Percentiles rank a stretch among this genome's conserved stretches.
phyloP scores from a whole-genome alignment of 1,284 basidiomycete species.

The Sporisorium scitamineum region DNA sequence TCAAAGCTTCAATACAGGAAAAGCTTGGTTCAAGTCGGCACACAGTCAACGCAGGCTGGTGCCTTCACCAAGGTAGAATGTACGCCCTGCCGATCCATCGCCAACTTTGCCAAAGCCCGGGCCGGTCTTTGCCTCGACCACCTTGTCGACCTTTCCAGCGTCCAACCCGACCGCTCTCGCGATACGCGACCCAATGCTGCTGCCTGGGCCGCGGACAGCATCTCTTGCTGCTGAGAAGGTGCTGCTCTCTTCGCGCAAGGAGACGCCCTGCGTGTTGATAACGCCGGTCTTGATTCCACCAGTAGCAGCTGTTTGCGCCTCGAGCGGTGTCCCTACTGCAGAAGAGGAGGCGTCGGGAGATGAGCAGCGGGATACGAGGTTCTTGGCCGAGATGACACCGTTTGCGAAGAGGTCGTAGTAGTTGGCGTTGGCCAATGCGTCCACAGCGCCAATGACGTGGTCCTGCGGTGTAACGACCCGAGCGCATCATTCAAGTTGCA shows the following conservation, averaged over 20 bases:
- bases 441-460: constrained; percentile 37
- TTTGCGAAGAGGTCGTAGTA: constrained; percentile 52
- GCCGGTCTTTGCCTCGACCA: constrained; percentile 38
- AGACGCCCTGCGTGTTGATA: constrained; percentile 48
- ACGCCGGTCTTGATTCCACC: constrained; percentile 45
- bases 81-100: constrained; percentile 34
- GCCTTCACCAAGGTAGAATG: constrained; percentile 49
- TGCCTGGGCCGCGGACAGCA: constrained; percentile 24
- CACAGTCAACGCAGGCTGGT: constrained; percentile 41
- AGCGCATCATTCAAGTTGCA: too few relatives aligned
- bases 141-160: constrained; percentile 36
- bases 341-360: constrained; percentile 9
- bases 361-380: constrained; percentile 19
- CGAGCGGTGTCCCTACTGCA: constrained; percentile 22
- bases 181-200: constrained; percentile 40
- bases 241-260: constrained; percentile 28
- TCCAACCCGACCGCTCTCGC: constrained; percentile 33
- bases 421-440: constrained; percentile 39
- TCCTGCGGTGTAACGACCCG: constrained; percentile 8
- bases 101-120: constrained; percentile 39
- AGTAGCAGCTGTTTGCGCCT: constrained; percentile 30
- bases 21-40: not conserved
- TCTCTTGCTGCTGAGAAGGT: constrained; percentile 9
- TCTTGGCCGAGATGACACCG: constrained; percentile 38
- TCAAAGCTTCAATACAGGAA: not conserved